Conservation (phyloP, 352 stramenopile species). For the Phytophthora lateralis region DNA sequence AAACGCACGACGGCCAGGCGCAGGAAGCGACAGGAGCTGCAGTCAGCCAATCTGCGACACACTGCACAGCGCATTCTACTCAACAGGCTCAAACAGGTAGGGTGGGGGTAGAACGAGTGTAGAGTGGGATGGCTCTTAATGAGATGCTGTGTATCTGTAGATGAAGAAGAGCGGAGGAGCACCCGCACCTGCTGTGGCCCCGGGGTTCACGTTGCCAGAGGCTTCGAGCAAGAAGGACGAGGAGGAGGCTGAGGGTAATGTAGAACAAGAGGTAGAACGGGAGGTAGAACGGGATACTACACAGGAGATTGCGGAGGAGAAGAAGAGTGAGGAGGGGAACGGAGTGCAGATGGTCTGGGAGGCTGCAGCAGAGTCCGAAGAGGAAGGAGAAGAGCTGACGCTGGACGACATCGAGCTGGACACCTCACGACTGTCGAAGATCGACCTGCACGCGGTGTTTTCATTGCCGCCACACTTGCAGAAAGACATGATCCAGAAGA, state of each 20-base stretch:
- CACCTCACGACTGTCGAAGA: slow-evolving; percentile 57
- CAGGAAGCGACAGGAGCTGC: slow-evolving; percentile 67
- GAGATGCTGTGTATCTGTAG: slow-evolving; percentile 22
- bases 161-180: slow-evolving; percentile 64
- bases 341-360: slow-evolving; percentile 19
- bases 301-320: slow-evolving; percentile 4
- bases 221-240: slow-evolving; percentile 9
- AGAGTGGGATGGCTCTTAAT: slow-evolving; percentile 1
- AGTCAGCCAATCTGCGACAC: slow-evolving; percentile 87
- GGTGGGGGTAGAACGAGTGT: slow-evolving; percentile 43
- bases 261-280: slow-evolving; percentile 5
- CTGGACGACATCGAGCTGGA: slow-evolving; percentile 70
- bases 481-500: slow-evolving; percentile 93
- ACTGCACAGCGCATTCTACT: slow-evolving; percentile 96
- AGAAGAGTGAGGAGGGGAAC: slow-evolving; percentile 17
- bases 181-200: slow-evolving; percentile 44
- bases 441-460: slow-evolving; percentile 90
- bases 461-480: slow-evolving; percentile 88
- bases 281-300: slow-evolving; percentile 4
- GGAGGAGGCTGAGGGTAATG: not conserved
- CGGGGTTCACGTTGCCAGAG: slow-evolving; percentile 60
- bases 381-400: slow-evolving; percentile 43
- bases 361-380: slow-evolving; percentile 30
- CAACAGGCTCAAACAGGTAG: slow-evolving; percentile 80
- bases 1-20: slow-evolving; percentile 76